These are phyloP conservation scores for Volvox reticuliferus DNA, from an alignment of 139 green algal genomes.

Conservation along the genomic window DNA sequence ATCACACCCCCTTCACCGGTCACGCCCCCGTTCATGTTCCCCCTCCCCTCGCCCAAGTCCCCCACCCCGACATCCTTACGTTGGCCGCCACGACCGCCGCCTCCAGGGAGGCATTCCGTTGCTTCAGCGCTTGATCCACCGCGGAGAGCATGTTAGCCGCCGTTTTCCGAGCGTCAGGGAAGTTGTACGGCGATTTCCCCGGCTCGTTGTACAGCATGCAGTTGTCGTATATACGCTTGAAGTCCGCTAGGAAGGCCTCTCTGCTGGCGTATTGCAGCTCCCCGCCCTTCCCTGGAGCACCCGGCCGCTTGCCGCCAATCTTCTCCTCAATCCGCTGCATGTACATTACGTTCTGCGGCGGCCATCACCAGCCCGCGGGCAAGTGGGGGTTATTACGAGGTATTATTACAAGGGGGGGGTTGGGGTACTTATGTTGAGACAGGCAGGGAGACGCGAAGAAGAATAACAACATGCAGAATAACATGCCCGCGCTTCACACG, in stretches of 20 bases:
- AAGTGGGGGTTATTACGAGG: no score
- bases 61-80: background rate
- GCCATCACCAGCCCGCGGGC: no score
- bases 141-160: background rate
- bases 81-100: background rate
- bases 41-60: background rate
- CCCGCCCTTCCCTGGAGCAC: no score
- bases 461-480: no score
- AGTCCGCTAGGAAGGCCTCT: conserved; percentile 10
- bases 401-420: background rate
- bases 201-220: conserved; percentile 35
- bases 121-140: background rate
- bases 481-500: no score
- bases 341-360: conserved; percentile 27
- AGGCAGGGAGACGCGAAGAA: background rate
- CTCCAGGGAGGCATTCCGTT: background rate
- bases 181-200: conserved; percentile 6
- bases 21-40: background rate
- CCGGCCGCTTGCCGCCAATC: conserved; percentile 18
- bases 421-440: background rate
- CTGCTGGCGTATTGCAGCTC: conserved; percentile 37
- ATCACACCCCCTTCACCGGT: background rate
- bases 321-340: conserved; percentile 21
- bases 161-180: background rate
- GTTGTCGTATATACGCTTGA: conserved; percentile 31